These are phyloP conservation scores for Entomortierella parvispora DNA, from an alignment of 192 early-diverging fungal species.

Conservation along the genomic window DNA sequence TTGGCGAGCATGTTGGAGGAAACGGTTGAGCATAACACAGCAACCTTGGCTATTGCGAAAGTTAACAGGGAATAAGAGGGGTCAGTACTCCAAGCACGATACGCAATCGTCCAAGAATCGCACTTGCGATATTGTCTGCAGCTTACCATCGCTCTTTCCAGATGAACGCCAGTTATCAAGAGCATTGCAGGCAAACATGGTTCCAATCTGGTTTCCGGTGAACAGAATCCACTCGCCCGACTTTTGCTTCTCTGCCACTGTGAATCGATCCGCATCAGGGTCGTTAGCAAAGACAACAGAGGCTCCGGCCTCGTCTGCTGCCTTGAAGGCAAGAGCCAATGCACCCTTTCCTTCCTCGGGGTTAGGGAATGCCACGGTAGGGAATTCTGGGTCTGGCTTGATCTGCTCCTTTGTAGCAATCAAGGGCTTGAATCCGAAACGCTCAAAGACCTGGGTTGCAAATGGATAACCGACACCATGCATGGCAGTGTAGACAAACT, in stretches of 20 bases:
- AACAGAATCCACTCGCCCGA: constrained; percentile 82
- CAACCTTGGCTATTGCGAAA: constrained; percentile 60
- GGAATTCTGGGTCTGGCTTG: constrained; percentile 89
- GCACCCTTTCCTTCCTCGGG: constrained; percentile 90
- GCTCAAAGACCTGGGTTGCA: constrained; percentile 72
- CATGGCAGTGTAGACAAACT: constrained; percentile 94
- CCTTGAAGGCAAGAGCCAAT: constrained; percentile 71
- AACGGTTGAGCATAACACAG: constrained; percentile 88
- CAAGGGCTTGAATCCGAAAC: constrained; percentile 76
- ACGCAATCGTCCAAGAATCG: too few species aligned
- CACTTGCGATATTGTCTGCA: too few species aligned
- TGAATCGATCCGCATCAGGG: constrained; percentile 94
- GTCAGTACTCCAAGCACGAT: too few species aligned
- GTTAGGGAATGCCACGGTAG: constrained; percentile 88
- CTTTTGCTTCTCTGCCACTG: constrained; percentile 82
- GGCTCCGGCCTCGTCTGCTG: constrained; percentile 66
- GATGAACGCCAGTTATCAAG: constrained; percentile 62
- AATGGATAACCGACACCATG: constrained; percentile 91
- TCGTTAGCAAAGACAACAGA: constrained; percentile 90
- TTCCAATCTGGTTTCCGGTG: constrained; percentile 92
- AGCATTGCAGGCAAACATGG: constrained; percentile 76
- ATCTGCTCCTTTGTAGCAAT: constrained; percentile 74
- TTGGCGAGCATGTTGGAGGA: constrained; percentile 85
- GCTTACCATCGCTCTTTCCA: constrained; percentile 59
- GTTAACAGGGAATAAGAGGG: too few species aligned